Evolutionary conservation across 129 eudicot genomes (phyloP).

Genomic region (Pseudognaphalium luteoalbum): DNA sequence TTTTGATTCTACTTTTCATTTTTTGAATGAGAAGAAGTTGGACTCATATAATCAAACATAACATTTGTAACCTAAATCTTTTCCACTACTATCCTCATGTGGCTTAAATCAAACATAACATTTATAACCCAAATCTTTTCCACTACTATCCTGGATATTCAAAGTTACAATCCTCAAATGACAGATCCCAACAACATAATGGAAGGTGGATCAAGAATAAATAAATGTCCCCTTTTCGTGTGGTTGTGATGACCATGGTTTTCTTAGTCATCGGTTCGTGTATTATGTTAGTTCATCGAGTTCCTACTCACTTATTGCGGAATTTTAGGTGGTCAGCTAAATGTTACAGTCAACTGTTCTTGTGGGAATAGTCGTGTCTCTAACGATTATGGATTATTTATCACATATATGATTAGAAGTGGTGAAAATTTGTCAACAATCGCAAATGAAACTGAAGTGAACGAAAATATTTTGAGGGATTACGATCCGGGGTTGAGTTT

Average conservation of each 20-base stretch:
- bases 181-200: conserved; percentile 45
- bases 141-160: conserved; percentile 32
- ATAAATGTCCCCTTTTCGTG: conserved; percentile 65
- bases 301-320: conserved; percentile 40
- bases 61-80: conserved; percentile 43
- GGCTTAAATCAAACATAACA: conserved; percentile 42
- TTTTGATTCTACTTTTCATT: too few relatives aligned
- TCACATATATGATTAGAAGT: conserved; percentile 57
- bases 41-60: conserved; percentile 41
- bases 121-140: conserved; percentile 39
- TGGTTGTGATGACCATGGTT: conserved; percentile 41
- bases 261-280: conserved; percentile 50
- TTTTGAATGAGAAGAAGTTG: too few relatives aligned
- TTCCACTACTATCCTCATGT: conserved; percentile 30
- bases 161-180: conserved; percentile 53
- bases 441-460: conserved; percentile 39
- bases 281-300: conserved; percentile 32
- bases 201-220: conserved; percentile 29
- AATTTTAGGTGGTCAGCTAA: conserved; percentile 21
- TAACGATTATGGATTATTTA: conserved; percentile 64
- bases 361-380: conserved; percentile 64
- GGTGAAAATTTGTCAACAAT: conserved; percentile 60
- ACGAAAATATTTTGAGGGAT: conserved; percentile 51
- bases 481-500: conserved; percentile 65
- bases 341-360: conserved; percentile 64